These are phyloP conservation scores for Hypsizygus ulmarius DNA, from an alignment of 1,284 basidiomycete species.

Conservation along the genomic window DNA sequence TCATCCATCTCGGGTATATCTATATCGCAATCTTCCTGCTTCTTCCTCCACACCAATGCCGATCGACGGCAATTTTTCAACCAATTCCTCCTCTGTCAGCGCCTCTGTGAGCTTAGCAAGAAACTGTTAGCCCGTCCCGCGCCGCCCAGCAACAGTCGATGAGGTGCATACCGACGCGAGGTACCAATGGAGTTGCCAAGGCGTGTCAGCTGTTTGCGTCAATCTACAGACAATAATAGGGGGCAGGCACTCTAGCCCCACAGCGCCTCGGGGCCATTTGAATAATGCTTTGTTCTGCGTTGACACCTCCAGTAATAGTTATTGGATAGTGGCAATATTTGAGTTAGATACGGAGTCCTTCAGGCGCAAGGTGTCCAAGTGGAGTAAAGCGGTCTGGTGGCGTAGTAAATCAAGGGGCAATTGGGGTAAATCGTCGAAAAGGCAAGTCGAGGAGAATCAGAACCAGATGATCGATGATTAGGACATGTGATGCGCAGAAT, in stretches of 20 bases:
- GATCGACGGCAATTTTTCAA: slow-evolving; percentile 1
- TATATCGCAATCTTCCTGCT: neutral
- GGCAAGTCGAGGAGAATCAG: neutral
- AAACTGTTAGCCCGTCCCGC: slow-evolving; percentile 3
- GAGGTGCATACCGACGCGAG: neutral
- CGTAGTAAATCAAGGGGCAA: neutral
- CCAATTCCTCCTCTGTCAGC: neutral
- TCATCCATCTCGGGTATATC: slow-evolving; percentile 2
- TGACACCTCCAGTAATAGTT: too few species aligned
- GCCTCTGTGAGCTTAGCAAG: neutral
- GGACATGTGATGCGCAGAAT: neutral
- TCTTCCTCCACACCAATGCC: neutral
- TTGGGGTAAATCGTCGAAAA: slow-evolving; percentile 2
- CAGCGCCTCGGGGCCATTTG: too few species aligned
- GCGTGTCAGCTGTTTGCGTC: neutral
- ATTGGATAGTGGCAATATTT: too few species aligned
- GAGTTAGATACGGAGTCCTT: too few species aligned
- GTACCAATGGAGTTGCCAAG: slow-evolving; percentile 2
- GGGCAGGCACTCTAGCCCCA: too few species aligned
- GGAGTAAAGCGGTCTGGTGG: neutral
- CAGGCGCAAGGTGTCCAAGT: neutral
- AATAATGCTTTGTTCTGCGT: too few species aligned
- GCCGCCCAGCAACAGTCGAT: slow-evolving; percentile 4
- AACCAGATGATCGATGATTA: neutral
- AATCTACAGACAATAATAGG: neutral